Conservation (phyloP, 1,284 basidiomycete genomes). For the Golubevia sp. region DNA sequence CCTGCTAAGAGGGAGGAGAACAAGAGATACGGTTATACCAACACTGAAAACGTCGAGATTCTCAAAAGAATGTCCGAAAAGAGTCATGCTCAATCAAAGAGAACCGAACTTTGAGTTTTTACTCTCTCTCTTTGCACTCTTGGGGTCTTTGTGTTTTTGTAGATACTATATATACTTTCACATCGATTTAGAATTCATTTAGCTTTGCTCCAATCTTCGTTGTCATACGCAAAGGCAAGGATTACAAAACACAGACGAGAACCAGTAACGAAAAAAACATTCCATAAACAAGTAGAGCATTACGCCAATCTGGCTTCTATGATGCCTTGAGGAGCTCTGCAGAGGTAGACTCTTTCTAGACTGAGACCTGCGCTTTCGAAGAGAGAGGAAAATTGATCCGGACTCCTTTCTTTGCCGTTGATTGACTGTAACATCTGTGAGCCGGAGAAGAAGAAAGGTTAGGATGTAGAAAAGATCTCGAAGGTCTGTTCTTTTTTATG, state of each 20-base stretch:
- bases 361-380: conserved; percentile 3
- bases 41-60: background rate
- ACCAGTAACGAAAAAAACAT: too few species aligned
- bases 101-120: background rate
- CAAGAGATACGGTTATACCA: background rate
- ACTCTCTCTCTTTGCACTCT: too few species aligned
- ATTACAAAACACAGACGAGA: too few species aligned
- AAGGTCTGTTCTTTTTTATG: too few species aligned
- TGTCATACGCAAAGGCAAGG: too few species aligned
- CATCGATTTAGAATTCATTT: background rate
- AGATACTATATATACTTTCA: background rate
- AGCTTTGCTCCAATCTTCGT: too few species aligned
- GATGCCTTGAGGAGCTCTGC: background rate
- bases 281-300: too few species aligned
- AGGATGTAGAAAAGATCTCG: too few species aligned
- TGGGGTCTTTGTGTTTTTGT: background rate
- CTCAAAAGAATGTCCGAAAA: background rate
- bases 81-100: background rate
- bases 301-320: background rate
- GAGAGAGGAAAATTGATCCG: conserved; percentile 8
- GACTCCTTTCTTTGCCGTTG: conserved; percentile 12
- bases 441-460: too few species aligned
- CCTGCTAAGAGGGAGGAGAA: background rate
- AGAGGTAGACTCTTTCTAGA: conserved; percentile 4
- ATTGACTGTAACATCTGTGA: background rate